These are phyloP conservation scores for Hortiboletus flavorubellus DNA, from an alignment of 768 basidiomycete genomes.

Conservation along the genomic window DNA sequence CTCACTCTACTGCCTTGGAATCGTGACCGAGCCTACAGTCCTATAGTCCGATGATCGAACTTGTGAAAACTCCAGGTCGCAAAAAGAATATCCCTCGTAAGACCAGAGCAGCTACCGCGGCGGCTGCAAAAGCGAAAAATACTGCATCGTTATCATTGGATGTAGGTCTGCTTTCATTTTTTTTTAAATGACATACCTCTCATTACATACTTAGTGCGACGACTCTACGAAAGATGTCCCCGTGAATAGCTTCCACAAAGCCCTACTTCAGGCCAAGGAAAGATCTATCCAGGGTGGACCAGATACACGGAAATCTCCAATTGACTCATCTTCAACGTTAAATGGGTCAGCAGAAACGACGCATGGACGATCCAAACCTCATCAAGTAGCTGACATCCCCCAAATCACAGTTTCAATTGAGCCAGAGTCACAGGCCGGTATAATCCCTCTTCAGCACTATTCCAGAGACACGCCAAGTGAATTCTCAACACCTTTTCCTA, in stretches of 20 bases:
- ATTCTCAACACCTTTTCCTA: conserved; percentile 14
- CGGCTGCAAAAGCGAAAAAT: conserved; percentile 44
- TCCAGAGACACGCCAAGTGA: neutral
- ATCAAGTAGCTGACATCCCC: conserved; percentile 6
- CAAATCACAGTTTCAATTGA: conserved; percentile 7
- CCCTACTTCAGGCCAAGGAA: conserved; percentile 37
- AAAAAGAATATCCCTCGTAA: conserved; percentile 56
- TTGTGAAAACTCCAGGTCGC: conserved; percentile 81
- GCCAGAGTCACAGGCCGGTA: neutral
- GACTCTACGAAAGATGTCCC: conserved; percentile 40
- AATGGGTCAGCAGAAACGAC: neutral
- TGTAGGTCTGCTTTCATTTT: conserved; percentile 32
- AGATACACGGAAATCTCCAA: neutral
- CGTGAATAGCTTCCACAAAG: conserved; percentile 46
- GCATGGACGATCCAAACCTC: neutral
- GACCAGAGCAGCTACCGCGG: conserved; percentile 40
- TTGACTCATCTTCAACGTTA: neutral
- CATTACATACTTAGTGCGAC: conserved; percentile 32
- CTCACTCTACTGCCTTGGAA: neutral
- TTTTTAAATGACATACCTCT: neutral
- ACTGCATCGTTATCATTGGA: conserved; percentile 42
- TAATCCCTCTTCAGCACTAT: neutral
- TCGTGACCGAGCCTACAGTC: neutral
- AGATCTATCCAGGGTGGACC: conserved; percentile 7
- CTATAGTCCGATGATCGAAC: conserved; percentile 65